Evolutionary conservation across 2,329 filamentous ascomycete species (phyloP), one percentile per base, ranked within the genome.

Genomic region (Sclerotinia borealis): DNA sequence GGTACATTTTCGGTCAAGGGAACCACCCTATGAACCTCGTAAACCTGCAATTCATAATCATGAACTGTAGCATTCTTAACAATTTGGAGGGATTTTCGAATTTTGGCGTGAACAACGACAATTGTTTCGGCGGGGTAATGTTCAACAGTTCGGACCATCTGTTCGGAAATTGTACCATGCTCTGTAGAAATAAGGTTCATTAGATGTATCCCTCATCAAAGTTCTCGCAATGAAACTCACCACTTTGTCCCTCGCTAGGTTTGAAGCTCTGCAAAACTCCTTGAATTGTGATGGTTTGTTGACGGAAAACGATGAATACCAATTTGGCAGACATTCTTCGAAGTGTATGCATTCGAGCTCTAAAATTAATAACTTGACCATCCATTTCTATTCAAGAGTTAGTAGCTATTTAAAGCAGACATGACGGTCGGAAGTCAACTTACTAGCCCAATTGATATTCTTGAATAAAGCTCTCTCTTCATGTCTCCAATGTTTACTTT

Each of bases 121-220:
- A 96, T 83, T 9, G 87, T 89, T 73, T 96, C 93, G 7, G 87
- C 80, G 61, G 88, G 86, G 51, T 96, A 80, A 73, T 91, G 91
- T 76, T 96, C 90, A 3, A 91, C 90, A 90, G 92, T 96, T 72
- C 90, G 88, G 34, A 96, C 81, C 82, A 96, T 93, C 70, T 89
- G 83, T 64, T 86, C 82, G 1, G 89, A 88, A 13, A 90, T 81
- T 54, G 63, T 64, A 22, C 64, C 62, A 29, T 66, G 59, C n/a
- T 54, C 59, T 52, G 22, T 29, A 6, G 4, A 22, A 41, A 52
- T 19, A 25, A 41, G 39, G 11, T 13, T 31, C 4, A n/a, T 61
- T 43, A 61, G 59, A 41, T 50, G 3, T 37, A 9, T 39, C 47
- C 39, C 25, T 27, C 37, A 4, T 9, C 1, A 31, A 4, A 39